Base-by-base conservation (phyloP, 2,329 filamentous ascomycete species). In the Orbilia oligospora region DNA sequence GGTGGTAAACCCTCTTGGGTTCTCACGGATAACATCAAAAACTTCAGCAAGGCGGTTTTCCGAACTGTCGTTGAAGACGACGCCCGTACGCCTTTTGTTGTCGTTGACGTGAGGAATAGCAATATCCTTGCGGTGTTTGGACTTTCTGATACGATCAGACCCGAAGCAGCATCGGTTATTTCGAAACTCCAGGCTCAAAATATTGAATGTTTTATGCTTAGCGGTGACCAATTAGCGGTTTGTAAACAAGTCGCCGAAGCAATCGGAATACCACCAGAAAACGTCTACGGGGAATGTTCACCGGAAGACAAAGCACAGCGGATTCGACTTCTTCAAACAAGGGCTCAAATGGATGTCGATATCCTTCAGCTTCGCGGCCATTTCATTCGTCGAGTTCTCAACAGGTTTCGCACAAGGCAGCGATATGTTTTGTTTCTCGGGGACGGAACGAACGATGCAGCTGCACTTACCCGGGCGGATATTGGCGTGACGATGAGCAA, bases 371-470 rank as follows among this genome's bases (percentile, higher is more conserved):
- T 68, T 14, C 44, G 63, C 3, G 61, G 68, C 18, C 48, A 38
- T 27, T 46, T 65, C 14, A 24, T 78, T 30, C 61, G 5, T 22
- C 61, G 75, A 16, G 53, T 51, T 5, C 33, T 78, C 4, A 33
- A 65, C 0, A 44, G 49, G 41, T 71, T 83, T 87, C 64, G 84
- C 18, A 41, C 66, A 24, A 36, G 53, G 6, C 63, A 76, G 36
- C 64, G 67, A 87, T 72, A 48, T 0, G 88, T 93, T 20, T 83
- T 94, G 8, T 94, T 95, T 83, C 87, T 89, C 64, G 92, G 92
- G 38, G 92, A 95, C 81, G 93, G 93, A 1, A 93, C 91, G n/a
- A 95, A 95, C 83, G 92, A 95, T 82, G 91, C 92, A 0, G 87
- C 89, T 1, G 92, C 92, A 0, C 86, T 95, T 2, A 89, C 91